phyloP scores from a whole-genome alignment of 164 flowering plant genomes.

The Nymphaea thermarum region DNA sequence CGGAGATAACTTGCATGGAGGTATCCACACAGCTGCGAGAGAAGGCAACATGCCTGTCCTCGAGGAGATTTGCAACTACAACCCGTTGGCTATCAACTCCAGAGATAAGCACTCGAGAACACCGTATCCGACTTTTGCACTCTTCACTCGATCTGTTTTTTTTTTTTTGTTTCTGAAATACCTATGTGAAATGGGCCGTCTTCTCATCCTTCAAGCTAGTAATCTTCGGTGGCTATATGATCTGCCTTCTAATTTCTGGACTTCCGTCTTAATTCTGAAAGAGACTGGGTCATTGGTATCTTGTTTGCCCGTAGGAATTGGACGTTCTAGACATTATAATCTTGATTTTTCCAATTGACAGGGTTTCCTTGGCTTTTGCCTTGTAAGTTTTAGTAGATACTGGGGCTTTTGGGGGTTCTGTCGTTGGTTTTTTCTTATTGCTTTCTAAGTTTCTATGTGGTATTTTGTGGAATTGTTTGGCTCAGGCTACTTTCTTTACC shows the following conservation, averaged over 20 bases:
- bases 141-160: background rate
- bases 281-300: no score
- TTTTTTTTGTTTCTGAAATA: background rate
- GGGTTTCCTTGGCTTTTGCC: background rate
- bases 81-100: conserved; percentile 66
- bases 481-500: no score
- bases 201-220: no score
- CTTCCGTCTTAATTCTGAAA: no score
- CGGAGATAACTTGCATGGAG: conserved; percentile 2
- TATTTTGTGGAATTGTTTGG: no score
- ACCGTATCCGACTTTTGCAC: conserved; percentile 52
- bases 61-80: conserved; percentile 35
- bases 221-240: no score
- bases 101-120: conserved; percentile 94
- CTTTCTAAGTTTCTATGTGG: no score
- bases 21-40: conserved; percentile 67
- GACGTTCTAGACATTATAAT: background rate
- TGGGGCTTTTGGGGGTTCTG: no score
- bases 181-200: background rate
- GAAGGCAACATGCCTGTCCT: conserved; percentile 50
- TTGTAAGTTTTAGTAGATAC: background rate
- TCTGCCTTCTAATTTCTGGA: no score
- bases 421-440: no score
- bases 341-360: background rate
- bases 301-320: no score